phyloP scores from a whole-genome alignment of 2,329 filamentous ascomycete species.

The Madurella fahalii region DNA sequence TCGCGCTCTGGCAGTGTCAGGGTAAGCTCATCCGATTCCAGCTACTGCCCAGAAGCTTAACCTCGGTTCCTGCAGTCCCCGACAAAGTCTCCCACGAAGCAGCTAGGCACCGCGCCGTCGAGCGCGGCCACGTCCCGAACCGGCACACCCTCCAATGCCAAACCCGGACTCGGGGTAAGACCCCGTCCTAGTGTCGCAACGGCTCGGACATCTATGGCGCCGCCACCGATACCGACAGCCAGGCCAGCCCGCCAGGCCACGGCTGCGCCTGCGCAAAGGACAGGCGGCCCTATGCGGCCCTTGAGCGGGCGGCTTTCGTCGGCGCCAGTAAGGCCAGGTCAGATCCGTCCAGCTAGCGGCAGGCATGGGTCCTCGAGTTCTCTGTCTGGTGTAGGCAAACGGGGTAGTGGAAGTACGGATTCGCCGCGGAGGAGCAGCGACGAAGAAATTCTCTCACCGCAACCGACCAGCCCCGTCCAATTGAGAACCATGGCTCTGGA shows the following conservation, averaged over 20 bases:
- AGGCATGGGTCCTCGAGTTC: constrained; percentile 47
- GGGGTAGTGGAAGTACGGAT: constrained; percentile 30
- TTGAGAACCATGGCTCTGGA: constrained; percentile 50
- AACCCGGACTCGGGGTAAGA: constrained; percentile 43
- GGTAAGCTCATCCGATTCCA: constrained; percentile 37
- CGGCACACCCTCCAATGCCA: constrained; percentile 57
- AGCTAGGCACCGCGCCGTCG: constrained; percentile 52
- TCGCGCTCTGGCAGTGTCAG: constrained; percentile 54
- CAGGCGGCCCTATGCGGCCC: constrained; percentile 35
- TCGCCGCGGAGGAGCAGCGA: constrained; percentile 47
- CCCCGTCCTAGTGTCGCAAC: constrained; percentile 53
- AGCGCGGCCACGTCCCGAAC: constrained; percentile 60
- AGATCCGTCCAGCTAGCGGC: constrained; percentile 36
- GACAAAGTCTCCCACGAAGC: constrained; percentile 76
- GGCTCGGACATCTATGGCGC: constrained; percentile 63
- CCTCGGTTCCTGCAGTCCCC: constrained; percentile 54
- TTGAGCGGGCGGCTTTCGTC: constrained; percentile 40
- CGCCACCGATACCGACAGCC: constrained; percentile 50
- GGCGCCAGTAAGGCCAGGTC: constrained; percentile 31
- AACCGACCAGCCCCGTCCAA: constrained; percentile 47
- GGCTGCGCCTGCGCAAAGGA: constrained; percentile 38
- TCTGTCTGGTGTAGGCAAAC: constrained; percentile 39
- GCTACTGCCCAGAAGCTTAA: neutral
- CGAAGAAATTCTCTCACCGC: constrained; percentile 46
- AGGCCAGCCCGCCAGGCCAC: constrained; percentile 44